Conservation (phyloP, 495 filamentous ascomycete genomes). For the Podospora sp. region DNA sequence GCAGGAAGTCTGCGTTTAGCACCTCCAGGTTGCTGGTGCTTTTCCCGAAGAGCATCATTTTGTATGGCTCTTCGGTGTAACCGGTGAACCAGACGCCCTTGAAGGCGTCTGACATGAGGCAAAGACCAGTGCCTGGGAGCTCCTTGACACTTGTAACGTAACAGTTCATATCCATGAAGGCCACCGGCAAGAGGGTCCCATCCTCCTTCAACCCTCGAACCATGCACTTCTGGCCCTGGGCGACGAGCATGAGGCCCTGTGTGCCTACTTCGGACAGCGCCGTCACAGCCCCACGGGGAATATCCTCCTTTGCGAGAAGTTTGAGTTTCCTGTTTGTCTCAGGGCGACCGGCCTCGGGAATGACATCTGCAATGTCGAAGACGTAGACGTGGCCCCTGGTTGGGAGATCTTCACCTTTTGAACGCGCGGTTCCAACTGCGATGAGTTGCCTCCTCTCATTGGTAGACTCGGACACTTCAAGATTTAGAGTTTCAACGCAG, state of each 20-base stretch:
- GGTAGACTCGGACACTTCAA: constrained; percentile 88
- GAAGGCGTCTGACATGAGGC: constrained; percentile 81
- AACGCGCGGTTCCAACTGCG: constrained; percentile 79
- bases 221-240: constrained; percentile 97
- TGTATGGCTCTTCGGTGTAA: constrained; percentile 93
- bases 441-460: constrained; percentile 81
- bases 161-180: constrained; percentile 97
- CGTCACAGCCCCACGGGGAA: constrained; percentile 87
- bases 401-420: constrained; percentile 85
- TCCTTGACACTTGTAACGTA: constrained; percentile 83
- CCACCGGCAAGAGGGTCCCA: constrained; percentile 84
- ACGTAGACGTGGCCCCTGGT: constrained; percentile 85
- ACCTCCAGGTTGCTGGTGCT: constrained; percentile 74
- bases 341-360: constrained; percentile 81
- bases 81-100: constrained; percentile 96
- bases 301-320: constrained; percentile 82
- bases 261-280: constrained; percentile 85
- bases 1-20: constrained; percentile 82
- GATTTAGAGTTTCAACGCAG: constrained; percentile 76
- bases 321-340: constrained; percentile 85
- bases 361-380: constrained; percentile 87
- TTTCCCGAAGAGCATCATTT: constrained; percentile 92
- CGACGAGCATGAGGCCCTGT: constrained; percentile 86
- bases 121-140: constrained; percentile 78
- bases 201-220: constrained; percentile 95